phyloP scores from a whole-genome alignment of 2,329 filamentous ascomycete species.

The Penicillium sumatraense region DNA sequence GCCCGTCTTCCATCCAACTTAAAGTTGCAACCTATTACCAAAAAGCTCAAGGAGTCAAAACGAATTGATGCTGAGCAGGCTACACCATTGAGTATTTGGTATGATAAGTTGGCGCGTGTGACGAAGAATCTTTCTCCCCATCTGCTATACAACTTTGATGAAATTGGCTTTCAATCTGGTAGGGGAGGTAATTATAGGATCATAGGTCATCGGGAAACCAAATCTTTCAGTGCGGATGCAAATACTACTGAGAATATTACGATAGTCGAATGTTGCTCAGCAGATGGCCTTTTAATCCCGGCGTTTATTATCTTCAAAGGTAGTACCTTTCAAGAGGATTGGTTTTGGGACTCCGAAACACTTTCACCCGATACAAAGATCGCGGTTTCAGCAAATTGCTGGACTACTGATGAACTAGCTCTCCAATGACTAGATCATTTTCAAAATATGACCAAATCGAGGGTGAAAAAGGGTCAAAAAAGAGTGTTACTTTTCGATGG shows the following conservation, averaged over 20 bases:
- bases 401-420: background rate
- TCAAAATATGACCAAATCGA: background rate
- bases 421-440: background rate
- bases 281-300: background rate
- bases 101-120: background rate
- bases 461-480: background rate
- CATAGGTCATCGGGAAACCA: background rate
- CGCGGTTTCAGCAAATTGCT: background rate
- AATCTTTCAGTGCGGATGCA: background rate
- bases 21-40: background rate
- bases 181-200: background rate
- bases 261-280: background rate
- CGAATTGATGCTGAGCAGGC: background rate
- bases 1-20: background rate
- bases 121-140: background rate
- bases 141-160: constrained; percentile 9
- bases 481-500: background rate
- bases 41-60: background rate
- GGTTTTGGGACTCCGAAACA: background rate
- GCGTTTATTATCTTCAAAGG: background rate
- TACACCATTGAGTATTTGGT: background rate
- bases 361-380: background rate
- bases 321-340: background rate
- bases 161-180: constrained; percentile 6
- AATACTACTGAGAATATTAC: background rate